Evolutionary conservation across 2,329 filamentous ascomycete species (phyloP), one percentile per base, ranked within the genome.

Genomic region (Eutypa lata): DNA sequence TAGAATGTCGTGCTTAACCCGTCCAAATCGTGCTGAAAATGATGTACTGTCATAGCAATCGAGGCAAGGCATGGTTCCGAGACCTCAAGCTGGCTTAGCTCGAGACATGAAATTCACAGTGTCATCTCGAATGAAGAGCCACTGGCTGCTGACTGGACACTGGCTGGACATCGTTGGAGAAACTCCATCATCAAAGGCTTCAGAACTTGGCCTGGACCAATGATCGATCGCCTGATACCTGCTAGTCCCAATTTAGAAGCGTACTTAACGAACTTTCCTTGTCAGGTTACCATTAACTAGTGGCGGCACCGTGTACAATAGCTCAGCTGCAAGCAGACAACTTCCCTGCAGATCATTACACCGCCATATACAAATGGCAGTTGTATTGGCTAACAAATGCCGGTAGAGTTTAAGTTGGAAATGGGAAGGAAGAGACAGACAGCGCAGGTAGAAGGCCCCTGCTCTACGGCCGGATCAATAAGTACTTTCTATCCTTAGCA

Each of bases 271-370:
- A 31, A 31, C 26, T 10, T 31, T 31, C 26, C 26, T 31, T 31
- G 26, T 31, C 26, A 31, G 28, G 46, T 48, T 28, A 4, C 46
- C 57, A 52, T 10, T 31, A 49, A 42, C 58, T 63, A 61, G 52
- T 38, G 45, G 46, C 57, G 61, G 61, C 63, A 65, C 63, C 42
- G 63, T 66, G 53, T 64, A 67, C 61, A 58, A 59, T 57, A 57
- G 58, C 51, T 40, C n/a, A 40, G 52, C 57, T 61, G 49, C 52
- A 43, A 56, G 53, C 55, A 60, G 53, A 49, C 54, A 50, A 18
- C 31, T 50, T 49, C 37, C 43, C 35, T 46, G 24, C 47, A 53
- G 58, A 62, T 62, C 57, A 61, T 55, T 57, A 67, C 64, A 66
- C 65, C 61, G 61, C 63, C 57, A 53, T 53, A 51, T 67, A 68